phyloP scores from a whole-genome alignment of 306 rosid genomes.

The Cicer pinnatifidum region DNA sequence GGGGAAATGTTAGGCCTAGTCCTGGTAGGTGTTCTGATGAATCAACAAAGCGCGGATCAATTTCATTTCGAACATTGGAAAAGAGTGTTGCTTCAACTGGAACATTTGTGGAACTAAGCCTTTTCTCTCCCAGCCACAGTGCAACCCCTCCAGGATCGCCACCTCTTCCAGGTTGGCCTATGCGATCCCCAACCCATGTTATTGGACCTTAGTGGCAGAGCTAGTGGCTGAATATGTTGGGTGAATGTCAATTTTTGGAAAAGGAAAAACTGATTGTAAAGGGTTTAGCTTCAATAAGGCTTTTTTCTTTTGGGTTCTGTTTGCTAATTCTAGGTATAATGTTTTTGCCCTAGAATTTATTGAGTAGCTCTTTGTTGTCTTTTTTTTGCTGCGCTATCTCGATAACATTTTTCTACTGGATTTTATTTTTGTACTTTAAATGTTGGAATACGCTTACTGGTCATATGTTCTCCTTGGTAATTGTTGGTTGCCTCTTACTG shows the following conservation, averaged over 20 bases:
- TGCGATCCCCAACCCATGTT: slow-evolving; percentile 59
- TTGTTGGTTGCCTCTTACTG: not conserved
- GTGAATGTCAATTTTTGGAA: slow-evolving; percentile 82
- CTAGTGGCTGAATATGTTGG: slow-evolving; percentile 50
- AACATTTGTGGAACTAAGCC: slow-evolving; percentile 87
- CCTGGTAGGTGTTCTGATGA: slow-evolving; percentile 71
- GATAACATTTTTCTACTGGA: slow-evolving; percentile 31
- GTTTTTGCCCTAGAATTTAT: slow-evolving; percentile 54
- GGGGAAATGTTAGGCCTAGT: slow-evolving; percentile 63
- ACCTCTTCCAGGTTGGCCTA: slow-evolving; percentile 86
- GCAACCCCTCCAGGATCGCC: slow-evolving; percentile 82
- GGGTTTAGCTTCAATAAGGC: slow-evolving; percentile 79
- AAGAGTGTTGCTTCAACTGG: slow-evolving; percentile 71
- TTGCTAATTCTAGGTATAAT: slow-evolving; percentile 62
- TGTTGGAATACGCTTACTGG: slow-evolving; percentile 39
- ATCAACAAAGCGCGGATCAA: slow-evolving; percentile 83
- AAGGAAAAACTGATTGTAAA: slow-evolving; percentile 82
- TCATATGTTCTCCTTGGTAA: slow-evolving; percentile 5
- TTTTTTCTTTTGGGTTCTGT: slow-evolving; percentile 52
- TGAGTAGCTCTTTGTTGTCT: slow-evolving; percentile 30
- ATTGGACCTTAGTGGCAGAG: slow-evolving; percentile 55
- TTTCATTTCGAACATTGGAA: slow-evolving; percentile 74
- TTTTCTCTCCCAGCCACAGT: slow-evolving; percentile 81
- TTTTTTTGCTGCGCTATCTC: slow-evolving; percentile 36
- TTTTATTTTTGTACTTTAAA: slow-evolving; percentile 43